phyloP scores from a whole-genome alignment of 1,284 basidiomycete species.

The Tylopilus sp. region DNA sequence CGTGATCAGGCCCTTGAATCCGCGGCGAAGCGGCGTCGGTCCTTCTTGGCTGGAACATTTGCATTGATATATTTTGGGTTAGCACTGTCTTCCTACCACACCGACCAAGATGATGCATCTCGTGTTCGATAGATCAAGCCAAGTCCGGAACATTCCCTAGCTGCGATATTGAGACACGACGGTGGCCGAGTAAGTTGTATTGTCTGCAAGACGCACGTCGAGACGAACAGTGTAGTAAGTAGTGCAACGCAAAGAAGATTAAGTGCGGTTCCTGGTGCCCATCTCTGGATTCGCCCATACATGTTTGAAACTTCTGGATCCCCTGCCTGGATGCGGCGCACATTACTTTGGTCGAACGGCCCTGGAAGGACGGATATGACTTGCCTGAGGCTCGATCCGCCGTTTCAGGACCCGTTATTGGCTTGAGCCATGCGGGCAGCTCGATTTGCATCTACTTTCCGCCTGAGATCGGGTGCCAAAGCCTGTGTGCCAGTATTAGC shows the following conservation, averaged over 20 bases:
- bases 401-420: slow-evolving; percentile 51
- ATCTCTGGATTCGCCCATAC: slow-evolving; percentile 43
- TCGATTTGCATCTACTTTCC: slow-evolving; percentile 62
- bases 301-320: slow-evolving; percentile 50
- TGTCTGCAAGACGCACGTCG: not conserved
- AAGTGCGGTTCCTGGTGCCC: slow-evolving; percentile 2
- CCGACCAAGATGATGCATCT: not conserved
- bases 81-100: not conserved
- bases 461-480: slow-evolving; percentile 64
- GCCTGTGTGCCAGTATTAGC: slow-evolving; percentile 38
- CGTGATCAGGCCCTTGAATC: not conserved
- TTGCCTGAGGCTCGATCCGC: slow-evolving; percentile 55
- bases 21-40: not conserved
- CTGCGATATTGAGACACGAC: not conserved
- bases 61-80: not conserved
- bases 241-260: slow-evolving; percentile 1
- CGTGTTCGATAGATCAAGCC: not conserved
- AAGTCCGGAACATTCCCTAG: not conserved
- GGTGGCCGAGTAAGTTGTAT: not conserved
- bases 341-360: slow-evolving; percentile 5
- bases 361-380: slow-evolving; percentile 17
- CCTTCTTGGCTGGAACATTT: not conserved
- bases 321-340: slow-evolving; percentile 17
- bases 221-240: not conserved
- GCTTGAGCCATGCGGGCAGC: slow-evolving; percentile 52